These are phyloP conservation scores for Perilla frutescens DNA, from an alignment of 257 asterid genomes.

Conservation along the genomic window DNA sequence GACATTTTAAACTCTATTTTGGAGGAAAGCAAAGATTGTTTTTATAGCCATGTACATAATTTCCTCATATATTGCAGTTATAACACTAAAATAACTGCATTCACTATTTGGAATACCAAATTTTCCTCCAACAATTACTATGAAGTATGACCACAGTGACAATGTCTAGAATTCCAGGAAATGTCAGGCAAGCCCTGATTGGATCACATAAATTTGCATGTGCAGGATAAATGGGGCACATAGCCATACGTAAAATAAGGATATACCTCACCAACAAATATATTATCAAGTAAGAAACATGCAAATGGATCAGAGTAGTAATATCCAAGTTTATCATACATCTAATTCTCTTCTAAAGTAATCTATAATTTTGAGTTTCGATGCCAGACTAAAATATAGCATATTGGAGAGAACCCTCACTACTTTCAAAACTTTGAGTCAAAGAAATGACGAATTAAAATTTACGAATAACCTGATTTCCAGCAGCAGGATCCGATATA, in stretches of 20 bases:
- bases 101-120: not conserved
- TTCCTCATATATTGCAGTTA: constrained; percentile 4
- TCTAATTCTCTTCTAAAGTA: not conserved
- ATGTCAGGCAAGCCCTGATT: constrained; percentile 14
- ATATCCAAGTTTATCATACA: constrained; percentile 12
- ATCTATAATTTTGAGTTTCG: not conserved
- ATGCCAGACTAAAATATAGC: no score
- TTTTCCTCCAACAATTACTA: not conserved
- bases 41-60: no score
- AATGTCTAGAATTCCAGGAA: not conserved
- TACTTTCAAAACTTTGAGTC: no score
- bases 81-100: constrained; percentile 1
- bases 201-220: constrained; percentile 11
- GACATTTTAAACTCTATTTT: constrained; percentile 4
- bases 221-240: constrained; percentile 7
- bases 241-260: constrained; percentile 10
- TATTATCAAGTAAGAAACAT: constrained; percentile 4
- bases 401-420: no score
- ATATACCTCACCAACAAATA: not conserved
- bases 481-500: constrained; percentile 63
- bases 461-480: constrained; percentile 62
- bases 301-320: not conserved
- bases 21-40: constrained; percentile 1
- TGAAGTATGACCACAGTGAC: not conserved
- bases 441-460: not conserved